phyloP scores from a whole-genome alignment of 78 protist genomes.

The Dictyostelium citrinum region DNA sequence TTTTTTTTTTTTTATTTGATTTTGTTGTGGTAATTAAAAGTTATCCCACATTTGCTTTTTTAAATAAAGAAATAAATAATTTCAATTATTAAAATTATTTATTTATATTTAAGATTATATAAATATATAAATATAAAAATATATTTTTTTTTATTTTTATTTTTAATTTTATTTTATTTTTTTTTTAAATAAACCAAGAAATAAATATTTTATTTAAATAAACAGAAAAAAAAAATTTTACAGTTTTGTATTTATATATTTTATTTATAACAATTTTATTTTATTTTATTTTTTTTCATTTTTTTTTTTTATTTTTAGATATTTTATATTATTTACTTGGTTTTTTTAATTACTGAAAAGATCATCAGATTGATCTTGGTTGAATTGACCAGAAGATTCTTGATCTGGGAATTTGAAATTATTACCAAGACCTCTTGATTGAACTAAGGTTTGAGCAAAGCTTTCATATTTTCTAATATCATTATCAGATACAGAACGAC shows the following conservation, averaged over 20 bases:
- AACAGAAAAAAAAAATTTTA: background rate
- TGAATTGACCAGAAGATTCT: background rate
- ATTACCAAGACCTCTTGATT: slow-evolving; percentile 81
- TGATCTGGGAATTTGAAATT: slow-evolving; percentile 79
- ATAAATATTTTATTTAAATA: no score
- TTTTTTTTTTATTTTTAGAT: background rate
- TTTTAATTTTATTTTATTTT: background rate
- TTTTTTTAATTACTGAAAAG: slow-evolving; percentile 34
- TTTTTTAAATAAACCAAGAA: background rate
- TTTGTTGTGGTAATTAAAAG: no score
- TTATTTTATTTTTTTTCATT: background rate
- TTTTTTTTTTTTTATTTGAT: background rate
- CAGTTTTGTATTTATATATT: no score
- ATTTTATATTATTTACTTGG: background rate
- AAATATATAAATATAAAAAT: no score
- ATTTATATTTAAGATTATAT: no score
- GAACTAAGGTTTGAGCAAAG: slow-evolving; percentile 93
- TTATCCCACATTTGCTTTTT: no score
- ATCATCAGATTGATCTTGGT: slow-evolving; percentile 53
- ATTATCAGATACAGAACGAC: slow-evolving; percentile 96
- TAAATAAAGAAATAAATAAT: no score
- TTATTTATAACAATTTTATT: background rate
- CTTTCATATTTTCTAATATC: slow-evolving; percentile 98
- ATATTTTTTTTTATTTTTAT: no score
- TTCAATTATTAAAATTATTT: no score